These are phyloP conservation scores for Globisporangium splendens DNA, from an alignment of 352 stramenopile species.

Conservation along the genomic window DNA sequence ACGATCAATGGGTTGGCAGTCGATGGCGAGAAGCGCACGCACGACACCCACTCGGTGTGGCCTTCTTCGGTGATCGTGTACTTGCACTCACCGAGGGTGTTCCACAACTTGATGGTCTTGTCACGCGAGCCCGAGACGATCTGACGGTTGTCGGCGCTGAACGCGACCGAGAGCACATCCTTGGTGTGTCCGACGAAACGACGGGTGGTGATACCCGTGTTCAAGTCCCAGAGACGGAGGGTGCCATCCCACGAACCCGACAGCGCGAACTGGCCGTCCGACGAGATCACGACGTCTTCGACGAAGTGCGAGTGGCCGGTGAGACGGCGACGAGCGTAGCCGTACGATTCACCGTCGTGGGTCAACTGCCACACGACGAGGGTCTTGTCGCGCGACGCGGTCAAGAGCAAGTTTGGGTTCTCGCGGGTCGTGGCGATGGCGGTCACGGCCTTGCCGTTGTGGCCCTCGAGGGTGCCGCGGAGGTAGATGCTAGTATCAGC, in stretches of 20 bases:
- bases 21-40: constrained; percentile 98
- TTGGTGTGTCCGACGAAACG: constrained; percentile 99
- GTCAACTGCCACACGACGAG: constrained; percentile 87
- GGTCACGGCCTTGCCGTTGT: constrained; percentile 90
- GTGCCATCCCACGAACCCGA: constrained; percentile 99
- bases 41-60: constrained; percentile 99
- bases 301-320: constrained; percentile 99
- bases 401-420: constrained; percentile 99
- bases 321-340: constrained; percentile 95
- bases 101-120: constrained; percentile 99
- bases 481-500: constrained; percentile 85
- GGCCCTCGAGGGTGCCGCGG: constrained; percentile 82
- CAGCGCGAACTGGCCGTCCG: constrained; percentile 98
- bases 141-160: constrained; percentile 99
- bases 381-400: constrained; percentile 97
- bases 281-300: constrained; percentile 99
- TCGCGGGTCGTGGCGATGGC: constrained; percentile 97
- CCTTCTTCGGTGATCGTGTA: constrained; percentile 98
- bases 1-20: constrained; percentile 97
- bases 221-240: constrained; percentile 99
- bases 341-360: constrained; percentile 97
- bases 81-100: constrained; percentile 99
- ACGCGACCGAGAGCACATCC: constrained; percentile 99
- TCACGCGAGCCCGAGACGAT: constrained; percentile 99
- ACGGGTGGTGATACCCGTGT: constrained; percentile 97